Percentiles rank a stretch among this genome's conserved stretches.
These are phyloP conservation scores for Luvunga scandens DNA, from an alignment of 345 rosid genomes.

Conservation along the genomic window DNA sequence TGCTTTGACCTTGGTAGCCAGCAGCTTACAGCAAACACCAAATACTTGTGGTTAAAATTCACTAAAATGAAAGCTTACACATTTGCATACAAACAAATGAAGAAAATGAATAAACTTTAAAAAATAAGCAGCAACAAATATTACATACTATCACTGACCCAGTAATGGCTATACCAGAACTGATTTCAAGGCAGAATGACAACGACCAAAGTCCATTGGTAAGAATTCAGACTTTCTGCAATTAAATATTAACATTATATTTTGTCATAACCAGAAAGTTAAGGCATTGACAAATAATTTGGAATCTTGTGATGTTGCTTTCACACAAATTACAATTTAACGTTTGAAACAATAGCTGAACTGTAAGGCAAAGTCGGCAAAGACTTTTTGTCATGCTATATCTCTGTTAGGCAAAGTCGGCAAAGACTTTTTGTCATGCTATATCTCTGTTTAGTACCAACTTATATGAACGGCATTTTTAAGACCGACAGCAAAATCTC, in stretches of 20 bases:
- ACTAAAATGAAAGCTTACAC: neutral
- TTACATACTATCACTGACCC: too few species aligned
- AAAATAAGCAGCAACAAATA: neutral
- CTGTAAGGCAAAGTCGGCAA: neutral
- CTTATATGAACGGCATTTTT: neutral
- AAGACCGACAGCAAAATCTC: neutral
- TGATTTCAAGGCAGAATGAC: too few species aligned
- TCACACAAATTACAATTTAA: neutral
- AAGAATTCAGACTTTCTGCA: too few species aligned
- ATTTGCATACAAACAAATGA: neutral
- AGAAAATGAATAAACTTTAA: neutral
- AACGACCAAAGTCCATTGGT: too few species aligned
- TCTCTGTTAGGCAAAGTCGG: neutral
- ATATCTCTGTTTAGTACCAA: too few species aligned
- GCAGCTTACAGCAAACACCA: conserved; percentile 13
- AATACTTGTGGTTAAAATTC: neutral
- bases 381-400: neutral
- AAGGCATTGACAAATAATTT: too few species aligned
- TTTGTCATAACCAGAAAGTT: too few species aligned
- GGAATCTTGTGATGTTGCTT: neutral
- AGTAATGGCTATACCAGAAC: too few species aligned
- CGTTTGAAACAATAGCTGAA: neutral
- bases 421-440: neutral
- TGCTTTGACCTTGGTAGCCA: too few species aligned
- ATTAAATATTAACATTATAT: too few species aligned